Conservation (phyloP, 176 grass and related monocot genomes). For the Ensete glaucum region DNA sequence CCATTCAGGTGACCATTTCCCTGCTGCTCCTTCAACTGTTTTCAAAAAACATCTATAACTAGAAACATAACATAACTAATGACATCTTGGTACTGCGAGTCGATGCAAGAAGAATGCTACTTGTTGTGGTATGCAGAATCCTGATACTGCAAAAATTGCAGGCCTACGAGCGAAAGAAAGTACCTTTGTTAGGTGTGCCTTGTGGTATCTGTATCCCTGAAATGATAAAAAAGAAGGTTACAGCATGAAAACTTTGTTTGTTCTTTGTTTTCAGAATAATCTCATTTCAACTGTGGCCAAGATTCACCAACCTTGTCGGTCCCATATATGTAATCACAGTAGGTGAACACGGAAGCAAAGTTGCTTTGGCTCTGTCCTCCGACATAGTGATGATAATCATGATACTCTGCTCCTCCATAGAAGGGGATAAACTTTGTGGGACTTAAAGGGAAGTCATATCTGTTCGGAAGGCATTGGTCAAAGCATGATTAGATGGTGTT, state of each 20-base stretch:
- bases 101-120: not conserved
- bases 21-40: slow-evolving; percentile 1
- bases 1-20: not conserved
- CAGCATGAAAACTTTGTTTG: not conserved
- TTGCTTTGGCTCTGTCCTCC: slow-evolving; percentile 90
- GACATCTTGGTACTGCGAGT: not conserved
- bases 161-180: slow-evolving; percentile 1
- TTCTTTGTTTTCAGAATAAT: not conserved
- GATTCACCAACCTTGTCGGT: slow-evolving; percentile 65
- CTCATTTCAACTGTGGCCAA: slow-evolving; percentile 15
- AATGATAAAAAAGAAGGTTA: slow-evolving; percentile 16
- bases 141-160: not conserved
- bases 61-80: not conserved
- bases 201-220: slow-evolving; percentile 91
- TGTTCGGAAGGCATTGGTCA: slow-evolving; percentile 15
- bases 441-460: slow-evolving; percentile 82
- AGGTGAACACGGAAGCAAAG: slow-evolving; percentile 90
- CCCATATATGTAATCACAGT: slow-evolving; percentile 89
- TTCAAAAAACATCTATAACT: not conserved
- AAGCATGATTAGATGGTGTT: not conserved
- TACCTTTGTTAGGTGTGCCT: slow-evolving; percentile 70
- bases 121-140: not conserved
- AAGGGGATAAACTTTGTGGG: slow-evolving; percentile 88
- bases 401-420: slow-evolving; percentile 91
- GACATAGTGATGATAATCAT: slow-evolving; percentile 95